A percentile compares a stretch with the other conserved stretches of the same genome.
Conservation (phyloP, 2,329 filamentous ascomycete genomes). For the Fusarium sp. region DNA sequence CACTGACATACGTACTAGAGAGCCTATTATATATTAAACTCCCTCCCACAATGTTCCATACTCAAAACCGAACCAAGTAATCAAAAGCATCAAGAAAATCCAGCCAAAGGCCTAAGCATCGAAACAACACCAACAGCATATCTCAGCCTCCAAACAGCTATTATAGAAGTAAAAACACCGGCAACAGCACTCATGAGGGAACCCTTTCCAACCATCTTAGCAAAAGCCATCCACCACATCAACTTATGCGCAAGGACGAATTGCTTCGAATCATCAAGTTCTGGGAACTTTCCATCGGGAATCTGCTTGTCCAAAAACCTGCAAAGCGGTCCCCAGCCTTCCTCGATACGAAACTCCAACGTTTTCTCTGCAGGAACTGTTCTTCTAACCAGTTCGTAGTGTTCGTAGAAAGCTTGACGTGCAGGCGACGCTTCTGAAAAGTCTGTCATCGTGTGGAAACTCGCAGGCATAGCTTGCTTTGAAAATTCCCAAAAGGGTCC, state of each 20-base stretch:
- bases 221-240: slow-evolving; percentile 40
- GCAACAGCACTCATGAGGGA: slow-evolving; percentile 6
- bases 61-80: background rate
- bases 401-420: slow-evolving; percentile 15
- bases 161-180: slow-evolving; percentile 21
- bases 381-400: slow-evolving; percentile 15
- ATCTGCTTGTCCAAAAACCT: slow-evolving; percentile 11
- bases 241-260: slow-evolving; percentile 29
- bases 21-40: no score
- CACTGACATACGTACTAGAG: no score
- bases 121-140: background rate
- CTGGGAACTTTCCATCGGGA: slow-evolving; percentile 23
- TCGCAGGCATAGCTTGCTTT: slow-evolving; percentile 22
- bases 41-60: no score
- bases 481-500: slow-evolving; percentile 36
- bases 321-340: slow-evolving; percentile 35
- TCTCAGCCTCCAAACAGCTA: slow-evolving; percentile 28
- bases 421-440: slow-evolving; percentile 24
- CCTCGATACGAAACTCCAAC: slow-evolving; percentile 23
- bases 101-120: slow-evolving; percentile 10
- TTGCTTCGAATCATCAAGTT: slow-evolving; percentile 23
- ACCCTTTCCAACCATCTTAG: slow-evolving; percentile 32
- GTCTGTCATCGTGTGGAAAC: slow-evolving; percentile 18
- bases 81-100: background rate
- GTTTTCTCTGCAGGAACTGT: background rate